These are phyloP conservation scores for Fusarium miscanthi DNA, from an alignment of 2,329 filamentous ascomycete species.

Conservation along the genomic window DNA sequence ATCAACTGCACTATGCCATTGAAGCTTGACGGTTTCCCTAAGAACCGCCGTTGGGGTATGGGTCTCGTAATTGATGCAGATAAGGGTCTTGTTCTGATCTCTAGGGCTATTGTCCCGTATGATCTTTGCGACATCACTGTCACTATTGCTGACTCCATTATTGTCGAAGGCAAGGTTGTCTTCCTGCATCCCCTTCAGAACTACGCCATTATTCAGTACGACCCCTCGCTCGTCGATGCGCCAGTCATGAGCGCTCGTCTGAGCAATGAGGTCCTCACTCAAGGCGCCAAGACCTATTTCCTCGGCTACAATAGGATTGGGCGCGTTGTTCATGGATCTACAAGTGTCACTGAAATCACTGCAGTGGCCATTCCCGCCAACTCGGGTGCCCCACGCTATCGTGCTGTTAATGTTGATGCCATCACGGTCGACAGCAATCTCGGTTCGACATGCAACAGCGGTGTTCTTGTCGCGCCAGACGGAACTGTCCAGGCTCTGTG, in stretches of 20 bases:
- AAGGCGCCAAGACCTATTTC: slow-evolving; percentile 94
- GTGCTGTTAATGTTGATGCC: slow-evolving; percentile 94
- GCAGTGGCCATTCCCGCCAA: slow-evolving; percentile 97
- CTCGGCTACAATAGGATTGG: slow-evolving; percentile 98
- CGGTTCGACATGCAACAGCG: slow-evolving; percentile 91
- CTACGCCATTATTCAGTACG: slow-evolving; percentile 95
- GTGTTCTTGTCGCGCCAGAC: slow-evolving; percentile 88
- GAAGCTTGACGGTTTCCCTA: slow-evolving; percentile 97
- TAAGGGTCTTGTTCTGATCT: slow-evolving; percentile 94
- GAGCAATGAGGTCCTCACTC: slow-evolving; percentile 83
- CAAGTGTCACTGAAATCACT: slow-evolving; percentile 95
- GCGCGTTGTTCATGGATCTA: slow-evolving; percentile 91
- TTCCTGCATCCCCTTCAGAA: slow-evolving; percentile 98
- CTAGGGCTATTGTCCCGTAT: slow-evolving; percentile 92
- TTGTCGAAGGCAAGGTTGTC: slow-evolving; percentile 91
- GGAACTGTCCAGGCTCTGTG: slow-evolving; percentile 95
- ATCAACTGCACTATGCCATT: slow-evolving; percentile 93
- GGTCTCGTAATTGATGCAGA: slow-evolving; percentile 97
- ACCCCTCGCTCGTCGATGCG: slow-evolving; percentile 91
- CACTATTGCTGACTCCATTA: slow-evolving; percentile 95
- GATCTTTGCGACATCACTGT: slow-evolving; percentile 96
- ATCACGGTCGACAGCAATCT: slow-evolving; percentile 96
- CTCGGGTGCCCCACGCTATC: slow-evolving; percentile 88
- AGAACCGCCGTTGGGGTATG: slow-evolving; percentile 93
- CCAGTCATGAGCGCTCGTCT: slow-evolving; percentile 91